Evolutionary conservation across 2,329 filamentous ascomycete species (phyloP), one percentile per base, ranked within the genome.

Genomic region (Claviceps africana): DNA sequence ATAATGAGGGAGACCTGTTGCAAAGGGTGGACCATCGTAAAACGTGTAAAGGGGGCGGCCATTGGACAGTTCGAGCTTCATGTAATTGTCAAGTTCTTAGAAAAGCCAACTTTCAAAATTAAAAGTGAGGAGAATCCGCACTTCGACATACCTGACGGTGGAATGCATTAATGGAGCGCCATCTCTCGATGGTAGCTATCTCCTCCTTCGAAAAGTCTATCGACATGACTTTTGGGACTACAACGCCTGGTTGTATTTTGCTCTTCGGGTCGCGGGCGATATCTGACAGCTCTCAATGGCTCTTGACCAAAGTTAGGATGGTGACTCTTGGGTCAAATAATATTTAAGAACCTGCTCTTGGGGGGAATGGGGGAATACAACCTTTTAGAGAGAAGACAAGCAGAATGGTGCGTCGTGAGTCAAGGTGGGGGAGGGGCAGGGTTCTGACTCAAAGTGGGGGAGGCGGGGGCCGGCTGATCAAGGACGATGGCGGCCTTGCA

Each of bases 151-250:
- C 81, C 73, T 94, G 88, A 56, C 84, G 82, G 65, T 87, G 81
- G 68, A 97, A 97, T 60, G 93, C 93, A 64, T 91, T 79, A 66
- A 95, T 93, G 65, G 93, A 87, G 65, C 83, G 85, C 93, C 91
- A 98, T 72, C 82, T 79, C 65, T 83, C 75, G 68, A 97, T 82
- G 67, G 90, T 79, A 57, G 75, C 79, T 73, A 94, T 86, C 77
- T 97, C 91, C 70, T 93, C 87, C 69, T 86, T 85, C 53, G 91
- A 86, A 68, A 97, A 97, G 71, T 91, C 81, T 73, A 97, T 91
- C 64, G 85, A 88, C 85, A 90, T 88, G 59, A 59, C 59, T 56
- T 50, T 46, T 47, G 17, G 48, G 13, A 25, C 8, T 31, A 42
- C 9, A 6, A 28, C 21, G 22, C 13, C 1, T 22, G 21, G 7